Evolutionary conservation across 345 rosid species (phyloP), one percentile per base, ranked within the genome.

Genomic region (Hypericum perforatum): DNA sequence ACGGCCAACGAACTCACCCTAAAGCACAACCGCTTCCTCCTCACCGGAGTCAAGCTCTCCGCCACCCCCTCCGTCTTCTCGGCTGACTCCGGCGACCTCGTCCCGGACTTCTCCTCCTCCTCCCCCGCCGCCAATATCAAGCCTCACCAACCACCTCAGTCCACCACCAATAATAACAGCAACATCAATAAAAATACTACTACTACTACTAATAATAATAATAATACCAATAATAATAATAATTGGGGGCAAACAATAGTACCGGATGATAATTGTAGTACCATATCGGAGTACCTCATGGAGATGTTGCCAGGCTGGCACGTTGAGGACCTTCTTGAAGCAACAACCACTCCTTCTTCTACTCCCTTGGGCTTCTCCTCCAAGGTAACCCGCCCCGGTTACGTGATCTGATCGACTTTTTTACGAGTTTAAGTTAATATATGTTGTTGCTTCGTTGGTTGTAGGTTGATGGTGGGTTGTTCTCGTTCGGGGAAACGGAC

Each of bases 261-360:
- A 16, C 41, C 9, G 46, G 69, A 63, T 64, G 63, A 53, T 7
- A 49, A 69, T 39, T 64, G 81, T 6, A 89, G 81, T 39, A 89
- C 81, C 44, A 82, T 91, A 54, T 91, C 98, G 0, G 95, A 91
- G 67, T 91, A 91, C 60, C 68, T 87, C 74, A 86, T 86, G 16
- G 95, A 91, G 70, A 81, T 67, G 61, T 74, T 85, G 15, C 96
- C 96, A 7, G 92, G 98, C 15, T 91, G 98, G 98, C 92, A 79
- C 49, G 86, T 86, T 8, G 95, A 91, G 50, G 95, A 84, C 49
- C 65, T 91, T 13, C 87, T 91, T 7, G 88, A 84, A 62, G 72
- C 81, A 15, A 62, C 89, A 29, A 63, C 80, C 53, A 67, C 77
- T 62, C 32, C 32, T 4, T 22, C 32, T 22, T 22, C 32, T 22